phyloP scores from a whole-genome alignment of 441 rosid genomes.

The Croton laevigatus region DNA sequence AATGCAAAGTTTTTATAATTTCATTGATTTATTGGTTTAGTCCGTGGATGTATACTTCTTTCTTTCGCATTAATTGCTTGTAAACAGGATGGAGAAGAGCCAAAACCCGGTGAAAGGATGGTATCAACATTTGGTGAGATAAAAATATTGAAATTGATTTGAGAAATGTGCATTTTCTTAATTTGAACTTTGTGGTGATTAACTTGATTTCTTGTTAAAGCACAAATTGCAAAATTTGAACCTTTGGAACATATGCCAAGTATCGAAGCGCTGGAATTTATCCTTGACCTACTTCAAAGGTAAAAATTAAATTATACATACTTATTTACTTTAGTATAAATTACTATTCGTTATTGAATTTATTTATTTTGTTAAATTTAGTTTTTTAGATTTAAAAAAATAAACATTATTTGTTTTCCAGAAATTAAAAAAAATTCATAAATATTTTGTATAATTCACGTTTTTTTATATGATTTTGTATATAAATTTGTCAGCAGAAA shows the following conservation, averaged over 20 bases:
- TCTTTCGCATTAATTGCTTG: neutral
- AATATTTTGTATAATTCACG: too few species aligned
- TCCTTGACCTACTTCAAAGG: conserved; percentile 33
- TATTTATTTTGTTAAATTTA: too few species aligned
- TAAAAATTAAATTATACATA: conserved; percentile 5
- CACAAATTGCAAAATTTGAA: conserved; percentile 2
- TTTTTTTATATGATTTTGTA: too few species aligned
- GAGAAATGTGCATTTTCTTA: neutral
- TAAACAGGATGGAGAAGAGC: conserved; percentile 16
- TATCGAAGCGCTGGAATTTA: conserved; percentile 20
- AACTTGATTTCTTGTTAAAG: conserved; percentile 5
- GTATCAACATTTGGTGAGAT: conserved; percentile 6
- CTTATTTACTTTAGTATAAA: too few species aligned
- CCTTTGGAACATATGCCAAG: conserved; percentile 21
- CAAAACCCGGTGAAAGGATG: neutral
- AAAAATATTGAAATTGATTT: too few species aligned
- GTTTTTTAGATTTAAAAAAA: too few species aligned
- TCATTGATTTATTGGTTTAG: too few species aligned
- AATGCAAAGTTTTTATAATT: too few species aligned
- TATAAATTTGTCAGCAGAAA: too few species aligned
- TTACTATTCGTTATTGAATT: too few species aligned
- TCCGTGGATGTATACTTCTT: neutral
- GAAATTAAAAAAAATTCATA: too few species aligned
- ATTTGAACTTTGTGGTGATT: neutral
- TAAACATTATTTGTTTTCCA: too few species aligned